A percentile compares a stretch with the other conserved stretches of the same genome.
Evolutionary conservation across 2,329 filamentous ascomycete species (phyloP).

Genomic region (Triangularia setosa): DNA sequence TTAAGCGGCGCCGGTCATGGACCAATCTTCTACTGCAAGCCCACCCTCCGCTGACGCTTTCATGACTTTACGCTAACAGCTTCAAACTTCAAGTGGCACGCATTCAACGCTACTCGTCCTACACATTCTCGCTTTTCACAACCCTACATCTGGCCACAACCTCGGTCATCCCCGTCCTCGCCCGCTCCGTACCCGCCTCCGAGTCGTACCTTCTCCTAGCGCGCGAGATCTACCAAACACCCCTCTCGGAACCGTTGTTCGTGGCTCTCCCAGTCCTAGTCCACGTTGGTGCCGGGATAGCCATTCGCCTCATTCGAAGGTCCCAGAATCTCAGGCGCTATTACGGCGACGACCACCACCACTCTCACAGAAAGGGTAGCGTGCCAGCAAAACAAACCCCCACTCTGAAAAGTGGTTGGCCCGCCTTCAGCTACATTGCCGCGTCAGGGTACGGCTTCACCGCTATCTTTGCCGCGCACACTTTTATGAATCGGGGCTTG

Average conservation of each 20-base stretch:
- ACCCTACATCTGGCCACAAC: conserved; percentile 77
- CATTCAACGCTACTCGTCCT: conserved; percentile 84
- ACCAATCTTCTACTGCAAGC: conserved; percentile 71
- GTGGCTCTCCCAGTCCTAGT: conserved; percentile 69
- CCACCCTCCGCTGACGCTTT: neutral
- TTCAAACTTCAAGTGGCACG: conserved; percentile 59
- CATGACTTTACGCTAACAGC: conserved; percentile 22
- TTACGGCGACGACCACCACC: conserved; percentile 61
- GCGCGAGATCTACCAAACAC: conserved; percentile 86
- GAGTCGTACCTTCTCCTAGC: conserved; percentile 88
- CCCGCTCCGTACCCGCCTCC: conserved; percentile 66
- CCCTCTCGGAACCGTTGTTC: conserved; percentile 73
- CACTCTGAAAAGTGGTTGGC: conserved; percentile 53
- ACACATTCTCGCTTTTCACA: conserved; percentile 74
- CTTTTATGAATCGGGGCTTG: conserved; percentile 69
- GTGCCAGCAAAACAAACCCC: conserved; percentile 8
- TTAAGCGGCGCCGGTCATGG: conserved; percentile 62
- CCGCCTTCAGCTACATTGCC: conserved; percentile 65
- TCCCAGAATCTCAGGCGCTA: conserved; percentile 69
- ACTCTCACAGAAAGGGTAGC: conserved; percentile 37
- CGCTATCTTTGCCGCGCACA: conserved; percentile 65
- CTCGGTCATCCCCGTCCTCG: conserved; percentile 72
- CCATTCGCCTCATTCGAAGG: conserved; percentile 70
- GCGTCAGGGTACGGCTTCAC: conserved; percentile 68
- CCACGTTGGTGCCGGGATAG: conserved; percentile 74